Conservation (phyloP, 441 rosid genomes). For the Theobroma grandiflorum region DNA sequence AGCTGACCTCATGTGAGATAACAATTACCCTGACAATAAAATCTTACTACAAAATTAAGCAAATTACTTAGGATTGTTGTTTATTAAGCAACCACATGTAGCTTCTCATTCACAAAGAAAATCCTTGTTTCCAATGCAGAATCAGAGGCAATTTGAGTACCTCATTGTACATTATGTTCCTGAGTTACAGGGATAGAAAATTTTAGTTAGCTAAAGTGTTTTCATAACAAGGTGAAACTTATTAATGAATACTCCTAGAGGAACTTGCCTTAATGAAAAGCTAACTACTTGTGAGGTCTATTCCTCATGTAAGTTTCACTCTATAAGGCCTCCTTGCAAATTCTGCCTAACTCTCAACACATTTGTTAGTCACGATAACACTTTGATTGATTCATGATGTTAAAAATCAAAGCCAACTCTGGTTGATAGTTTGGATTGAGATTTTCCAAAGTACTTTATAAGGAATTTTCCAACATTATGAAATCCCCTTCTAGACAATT, state of each 20-base stretch:
- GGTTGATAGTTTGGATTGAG: neutral
- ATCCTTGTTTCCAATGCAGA: slow-evolving; percentile 18
- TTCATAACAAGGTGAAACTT: neutral
- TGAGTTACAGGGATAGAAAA: neutral
- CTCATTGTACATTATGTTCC: neutral
- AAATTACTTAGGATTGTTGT: neutral
- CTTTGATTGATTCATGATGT: neutral
- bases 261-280: neutral
- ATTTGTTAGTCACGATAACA: neutral
- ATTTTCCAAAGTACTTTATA: neutral
- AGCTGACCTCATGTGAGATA: neutral
- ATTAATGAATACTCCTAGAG: neutral
- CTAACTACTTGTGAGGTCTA: neutral
- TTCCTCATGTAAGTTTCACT: slow-evolving; percentile 8
- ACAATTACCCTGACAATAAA: neutral
- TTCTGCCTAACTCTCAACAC: neutral
- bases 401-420: neutral
- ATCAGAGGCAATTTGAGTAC: neutral
- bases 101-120: slow-evolving; percentile 14
- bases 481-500: slow-evolving; percentile 1
- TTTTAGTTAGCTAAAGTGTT: neutral
- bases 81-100: neutral
- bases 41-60: neutral
- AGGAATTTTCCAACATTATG: neutral
- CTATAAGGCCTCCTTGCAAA: neutral